Evolutionary conservation across 495 filamentous ascomycete genomes (phyloP).

Genomic region (Talaromyces adpressus): DNA sequence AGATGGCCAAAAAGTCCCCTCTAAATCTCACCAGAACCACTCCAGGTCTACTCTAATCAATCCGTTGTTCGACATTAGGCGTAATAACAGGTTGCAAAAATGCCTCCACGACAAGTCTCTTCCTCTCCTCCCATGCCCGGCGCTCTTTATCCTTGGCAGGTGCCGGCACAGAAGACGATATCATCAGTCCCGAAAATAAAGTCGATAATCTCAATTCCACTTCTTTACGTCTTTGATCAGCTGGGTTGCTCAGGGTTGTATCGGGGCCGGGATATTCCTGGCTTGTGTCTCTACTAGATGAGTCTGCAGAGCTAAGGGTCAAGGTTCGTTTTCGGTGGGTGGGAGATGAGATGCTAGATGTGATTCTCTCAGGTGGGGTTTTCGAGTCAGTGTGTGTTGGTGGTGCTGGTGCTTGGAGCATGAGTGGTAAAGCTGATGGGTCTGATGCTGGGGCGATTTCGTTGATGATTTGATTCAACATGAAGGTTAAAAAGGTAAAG

Average conservation of each 20-base stretch:
- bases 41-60: not conserved
- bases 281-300: conserved; percentile 1
- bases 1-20: not conserved
- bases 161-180: conserved; percentile 22
- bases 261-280: conserved; percentile 4
- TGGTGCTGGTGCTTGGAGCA: conserved; percentile 6
- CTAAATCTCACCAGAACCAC: not conserved
- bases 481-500: conserved; percentile 77
- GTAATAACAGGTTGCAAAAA: conserved; percentile 25
- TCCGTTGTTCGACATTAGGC: not conserved
- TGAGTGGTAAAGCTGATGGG: not conserved
- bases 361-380: not conserved
- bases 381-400: conserved; percentile 3
- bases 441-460: conserved; percentile 35
- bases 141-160: conserved; percentile 37
- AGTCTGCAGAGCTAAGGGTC: not conserved
- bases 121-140: conserved; percentile 32
- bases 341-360: conserved; percentile 1
- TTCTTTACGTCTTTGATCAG: conserved; percentile 21
- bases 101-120: conserved; percentile 34
- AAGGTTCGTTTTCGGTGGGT: conserved; percentile 8
- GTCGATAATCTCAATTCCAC: conserved; percentile 27
- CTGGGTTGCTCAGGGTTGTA: conserved; percentile 9
- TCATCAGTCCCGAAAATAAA: conserved; percentile 30
- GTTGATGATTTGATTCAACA: conserved; percentile 51